These are phyloP conservation scores for Aspergillus taichungensis DNA, from an alignment of 495 filamentous ascomycete species.

Conservation along the genomic window DNA sequence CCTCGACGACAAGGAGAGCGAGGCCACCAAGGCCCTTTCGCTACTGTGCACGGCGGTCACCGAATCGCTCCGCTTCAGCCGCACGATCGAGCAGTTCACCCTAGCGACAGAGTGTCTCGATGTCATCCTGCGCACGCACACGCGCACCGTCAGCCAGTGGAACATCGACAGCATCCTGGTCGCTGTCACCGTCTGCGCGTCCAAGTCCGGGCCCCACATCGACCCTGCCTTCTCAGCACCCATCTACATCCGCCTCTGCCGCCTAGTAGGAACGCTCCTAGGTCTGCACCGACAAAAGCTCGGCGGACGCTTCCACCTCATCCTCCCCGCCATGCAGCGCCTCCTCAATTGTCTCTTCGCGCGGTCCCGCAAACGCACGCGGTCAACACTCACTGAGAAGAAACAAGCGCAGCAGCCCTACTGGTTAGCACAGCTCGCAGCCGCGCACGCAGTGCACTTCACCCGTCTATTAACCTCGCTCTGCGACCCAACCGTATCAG, in stretches of 20 bases:
- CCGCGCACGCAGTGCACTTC: slow-evolving; percentile 52
- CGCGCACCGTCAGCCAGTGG: slow-evolving; percentile 53
- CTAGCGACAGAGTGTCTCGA: slow-evolving; percentile 46
- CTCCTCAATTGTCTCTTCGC: slow-evolving; percentile 58
- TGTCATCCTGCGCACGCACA: slow-evolving; percentile 47
- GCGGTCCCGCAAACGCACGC: slow-evolving; percentile 37
- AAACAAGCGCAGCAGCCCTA: slow-evolving; percentile 22
- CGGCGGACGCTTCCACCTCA: slow-evolving; percentile 61
- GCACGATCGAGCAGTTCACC: slow-evolving; percentile 44
- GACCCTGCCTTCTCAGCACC: slow-evolving; percentile 34
- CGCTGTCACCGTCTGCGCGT: slow-evolving; percentile 46
- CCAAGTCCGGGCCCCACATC: slow-evolving; percentile 29
- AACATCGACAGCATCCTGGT: slow-evolving; percentile 59
- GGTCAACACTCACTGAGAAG: slow-evolving; percentile 25
- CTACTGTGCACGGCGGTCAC: slow-evolving; percentile 25
- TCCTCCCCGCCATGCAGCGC: slow-evolving; percentile 52
- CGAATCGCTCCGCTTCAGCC: slow-evolving; percentile 24
- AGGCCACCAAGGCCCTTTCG: slow-evolving; percentile 27
- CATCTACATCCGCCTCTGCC: slow-evolving; percentile 54
- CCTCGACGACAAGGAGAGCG: slow-evolving; percentile 33
- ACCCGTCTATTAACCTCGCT: slow-evolving; percentile 66
- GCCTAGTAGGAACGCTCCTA: slow-evolving; percentile 46
- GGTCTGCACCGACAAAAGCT: slow-evolving; percentile 56
- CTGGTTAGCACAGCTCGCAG: slow-evolving; percentile 38
- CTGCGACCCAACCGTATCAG: slow-evolving; percentile 69